phyloP scores from a whole-genome alignment of 2,329 filamentous ascomycete species.

The Fusarium luffae region DNA sequence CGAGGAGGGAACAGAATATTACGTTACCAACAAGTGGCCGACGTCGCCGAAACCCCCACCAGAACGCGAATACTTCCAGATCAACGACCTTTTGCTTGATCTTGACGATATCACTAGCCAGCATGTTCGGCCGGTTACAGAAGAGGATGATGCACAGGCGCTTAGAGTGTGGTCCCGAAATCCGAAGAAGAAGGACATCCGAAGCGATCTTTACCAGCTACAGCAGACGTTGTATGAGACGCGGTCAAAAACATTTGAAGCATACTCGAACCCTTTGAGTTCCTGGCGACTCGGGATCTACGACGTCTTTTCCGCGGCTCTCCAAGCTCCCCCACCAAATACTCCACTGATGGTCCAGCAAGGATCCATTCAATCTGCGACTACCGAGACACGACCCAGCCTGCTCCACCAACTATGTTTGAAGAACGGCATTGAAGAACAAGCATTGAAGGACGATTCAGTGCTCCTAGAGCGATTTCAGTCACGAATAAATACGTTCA shows the following conservation, averaged over 20 bases:
- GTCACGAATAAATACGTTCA: conserved; percentile 40
- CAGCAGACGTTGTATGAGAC: conserved; percentile 44
- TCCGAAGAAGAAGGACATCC: conserved; percentile 39
- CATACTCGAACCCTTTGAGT: conserved; percentile 40
- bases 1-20: conserved; percentile 44
- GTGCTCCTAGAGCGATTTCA: conserved; percentile 53
- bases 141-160: conserved; percentile 51
- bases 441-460: conserved; percentile 43
- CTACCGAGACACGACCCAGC: conserved; percentile 7
- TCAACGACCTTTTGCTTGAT: conserved; percentile 60
- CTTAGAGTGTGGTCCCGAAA: conserved; percentile 46
- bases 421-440: conserved; percentile 37
- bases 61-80: conserved; percentile 51
- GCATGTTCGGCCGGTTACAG: conserved; percentile 56
- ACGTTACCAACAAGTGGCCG: conserved; percentile 39
- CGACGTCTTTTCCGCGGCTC: conserved; percentile 57
- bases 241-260: conserved; percentile 42
- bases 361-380: conserved; percentile 7
- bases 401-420: conserved; percentile 37
- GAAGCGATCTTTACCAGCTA: conserved; percentile 47
- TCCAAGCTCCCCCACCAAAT: conserved; percentile 43
- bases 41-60: conserved; percentile 17
- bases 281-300: conserved; percentile 55
- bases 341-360: conserved; percentile 28
- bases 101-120: conserved; percentile 61